Base-by-base conservation (phyloP, 352 stramenopile genomes). In the Pythium volutum region DNA sequence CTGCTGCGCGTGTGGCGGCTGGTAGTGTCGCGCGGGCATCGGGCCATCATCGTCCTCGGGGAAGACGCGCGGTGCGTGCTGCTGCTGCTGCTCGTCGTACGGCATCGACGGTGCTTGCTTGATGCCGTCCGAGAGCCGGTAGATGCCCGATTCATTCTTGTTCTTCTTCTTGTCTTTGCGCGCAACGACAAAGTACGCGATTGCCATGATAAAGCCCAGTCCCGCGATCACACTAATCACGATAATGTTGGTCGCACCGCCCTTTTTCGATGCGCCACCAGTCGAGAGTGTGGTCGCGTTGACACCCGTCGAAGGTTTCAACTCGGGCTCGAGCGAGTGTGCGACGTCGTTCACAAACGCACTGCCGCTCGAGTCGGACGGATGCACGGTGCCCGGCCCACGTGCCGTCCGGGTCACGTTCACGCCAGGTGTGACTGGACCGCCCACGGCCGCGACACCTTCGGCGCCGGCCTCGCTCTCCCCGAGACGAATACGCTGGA, bases 401-500 rank as follows among this genome's bases (percentile, higher is more conserved):
- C 1, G 36, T 15, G 14, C 9, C 36, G 36, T n/a, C n/a, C 31
- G 2, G 31, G 6, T 8, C 8, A 36, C 3, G 31, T 2, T 8
- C 8, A 36, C 31, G 2, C 31, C 6, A 8, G 2, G 31, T 8
- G 14, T 11, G 31, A 4, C 1, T 8, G 10, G 31, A 11, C 8
- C 3, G 31, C 10, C 31, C 31, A 8, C 31, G 31, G 0, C 2
- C 8, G 14, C 31, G 31, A 36, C 31, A n/a, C 31, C 31, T 20
- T 10, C 36, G 3, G 6, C 42, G 18, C 10, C 22, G n/a, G n/a
- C 15, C 25, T 4, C 46, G n/a, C 22, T 20, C 2, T 3, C 11
- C 14, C 34, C 26, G 22, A 67, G 7, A 1, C 25, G 49, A 2
- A 67, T 27, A 15, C 38, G 36, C 52, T 62, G 43, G 60, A 91